Conservation (phyloP, 2,329 filamentous ascomycete species). For the Alternaria conjuncta region DNA sequence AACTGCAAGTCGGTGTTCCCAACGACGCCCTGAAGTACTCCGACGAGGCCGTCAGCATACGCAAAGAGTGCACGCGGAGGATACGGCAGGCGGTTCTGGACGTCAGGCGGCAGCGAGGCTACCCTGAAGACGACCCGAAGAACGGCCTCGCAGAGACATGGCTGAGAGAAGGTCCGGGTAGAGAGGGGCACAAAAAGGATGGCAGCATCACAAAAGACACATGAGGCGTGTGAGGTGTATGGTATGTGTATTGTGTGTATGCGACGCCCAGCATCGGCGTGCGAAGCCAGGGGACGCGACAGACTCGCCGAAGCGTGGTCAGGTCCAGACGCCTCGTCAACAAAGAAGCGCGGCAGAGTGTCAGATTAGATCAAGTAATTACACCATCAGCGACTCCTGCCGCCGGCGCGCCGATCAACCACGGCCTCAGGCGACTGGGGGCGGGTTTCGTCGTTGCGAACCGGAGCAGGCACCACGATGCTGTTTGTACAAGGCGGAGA, state of each 20-base stretch:
- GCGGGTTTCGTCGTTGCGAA: slow-evolving; percentile 29
- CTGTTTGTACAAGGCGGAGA: slow-evolving; percentile 13
- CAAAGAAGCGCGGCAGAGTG: slow-evolving; percentile 32
- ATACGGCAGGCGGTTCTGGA: slow-evolving; percentile 82
- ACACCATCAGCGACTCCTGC: slow-evolving; percentile 54
- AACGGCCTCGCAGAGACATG: slow-evolving; percentile 82
- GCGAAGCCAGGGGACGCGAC: not conserved
- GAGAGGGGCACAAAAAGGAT: slow-evolving; percentile 66
- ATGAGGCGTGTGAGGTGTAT: slow-evolving; percentile 31
- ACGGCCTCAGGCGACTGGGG: slow-evolving; percentile 18
- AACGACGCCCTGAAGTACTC: slow-evolving; percentile 70
- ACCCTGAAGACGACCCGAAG: slow-evolving; percentile 80
- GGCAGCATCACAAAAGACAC: slow-evolving; percentile 66
- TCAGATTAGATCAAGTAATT: slow-evolving; percentile 71
- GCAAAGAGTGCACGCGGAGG: slow-evolving; percentile 79
- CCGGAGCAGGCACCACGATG: slow-evolving; percentile 15
- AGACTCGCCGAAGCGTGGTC: not conserved
- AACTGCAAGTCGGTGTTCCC: slow-evolving; percentile 63
- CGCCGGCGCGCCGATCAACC: slow-evolving; percentile 32
- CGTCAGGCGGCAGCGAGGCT: slow-evolving; percentile 73
- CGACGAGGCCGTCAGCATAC: slow-evolving; percentile 75
- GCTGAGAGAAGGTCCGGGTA: slow-evolving; percentile 62
- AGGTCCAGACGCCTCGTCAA: slow-evolving; percentile 9
- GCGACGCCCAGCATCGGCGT: not conserved
- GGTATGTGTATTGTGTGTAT: not conserved